phyloP scores from a whole-genome alignment of 805 yeast genomes.

The Lachancea waltii region DNA sequence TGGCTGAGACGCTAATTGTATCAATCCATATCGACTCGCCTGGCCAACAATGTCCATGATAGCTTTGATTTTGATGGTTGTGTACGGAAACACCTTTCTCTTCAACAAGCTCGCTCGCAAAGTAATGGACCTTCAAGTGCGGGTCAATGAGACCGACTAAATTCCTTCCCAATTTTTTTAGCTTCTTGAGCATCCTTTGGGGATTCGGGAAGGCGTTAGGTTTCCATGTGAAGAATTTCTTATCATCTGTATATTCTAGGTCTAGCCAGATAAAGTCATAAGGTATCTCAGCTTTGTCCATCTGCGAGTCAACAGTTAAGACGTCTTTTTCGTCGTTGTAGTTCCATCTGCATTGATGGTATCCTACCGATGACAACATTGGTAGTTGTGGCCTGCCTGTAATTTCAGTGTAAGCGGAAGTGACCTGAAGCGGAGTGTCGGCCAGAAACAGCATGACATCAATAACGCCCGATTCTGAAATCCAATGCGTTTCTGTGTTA shows the following conservation, averaged over 20 bases:
- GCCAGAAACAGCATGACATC: conserved; percentile 64
- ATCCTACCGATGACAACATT: conserved; percentile 70
- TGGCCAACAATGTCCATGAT: conserved; percentile 94
- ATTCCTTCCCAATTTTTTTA: conserved; percentile 70
- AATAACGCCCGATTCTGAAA: conserved; percentile 80
- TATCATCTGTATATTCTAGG: conserved; percentile 80
- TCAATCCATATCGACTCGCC: conserved; percentile 95
- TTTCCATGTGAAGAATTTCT: conserved; percentile 91
- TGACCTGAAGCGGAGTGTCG: conserved; percentile 47
- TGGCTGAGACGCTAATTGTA: conserved; percentile 59
- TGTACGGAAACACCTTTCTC: conserved; percentile 41
- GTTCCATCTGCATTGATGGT: conserved; percentile 98
- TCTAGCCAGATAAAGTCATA: conserved; percentile 94
- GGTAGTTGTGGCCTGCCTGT: conserved; percentile 77
- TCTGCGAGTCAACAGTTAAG: conserved; percentile 54
- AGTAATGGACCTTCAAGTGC: conserved; percentile 70
- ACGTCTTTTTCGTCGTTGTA: conserved; percentile 87
- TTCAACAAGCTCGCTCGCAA: conserved; percentile 49
- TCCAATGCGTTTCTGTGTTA: conserved; percentile 66
- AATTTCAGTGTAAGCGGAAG: conserved; percentile 54
- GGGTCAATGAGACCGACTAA: conserved; percentile 87
- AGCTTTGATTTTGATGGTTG: conserved; percentile 43
- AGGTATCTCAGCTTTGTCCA: conserved; percentile 73
- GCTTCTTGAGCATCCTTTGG: conserved; percentile 51
- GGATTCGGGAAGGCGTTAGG: conserved; percentile 68